Percentiles rank a stretch among this genome's conserved stretches.
phyloP scores from a whole-genome alignment of 176 grass and related monocot species.

The Ananas comosus region DNA sequence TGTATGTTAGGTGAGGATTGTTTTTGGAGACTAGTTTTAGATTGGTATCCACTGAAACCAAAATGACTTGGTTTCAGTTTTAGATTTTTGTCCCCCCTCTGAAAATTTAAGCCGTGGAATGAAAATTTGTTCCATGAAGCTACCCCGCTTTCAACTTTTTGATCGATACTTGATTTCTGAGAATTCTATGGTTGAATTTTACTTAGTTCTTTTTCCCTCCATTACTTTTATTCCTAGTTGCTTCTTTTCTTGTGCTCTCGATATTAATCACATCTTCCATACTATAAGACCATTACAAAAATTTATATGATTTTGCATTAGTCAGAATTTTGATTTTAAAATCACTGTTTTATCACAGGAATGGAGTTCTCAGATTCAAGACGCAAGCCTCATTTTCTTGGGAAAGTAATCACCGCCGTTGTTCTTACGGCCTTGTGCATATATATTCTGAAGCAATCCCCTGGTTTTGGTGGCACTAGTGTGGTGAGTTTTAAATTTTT shows the following conservation, averaged over 20 bases:
- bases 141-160: no score
- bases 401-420: slow-evolving; percentile 57
- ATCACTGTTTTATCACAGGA: slow-evolving; percentile 28
- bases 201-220: neutral
- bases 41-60: no score
- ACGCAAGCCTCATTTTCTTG: slow-evolving; percentile 68
- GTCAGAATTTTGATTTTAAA: slow-evolving; percentile 6
- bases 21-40: no score
- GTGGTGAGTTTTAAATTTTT: slow-evolving; percentile 46
- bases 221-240: neutral
- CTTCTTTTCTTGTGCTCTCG: slow-evolving; percentile 8
- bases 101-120: no score
- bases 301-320: slow-evolving; percentile 16
- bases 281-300: no score
- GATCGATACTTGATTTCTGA: no score
- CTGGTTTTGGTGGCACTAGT: slow-evolving; percentile 66
- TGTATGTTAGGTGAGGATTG: no score
- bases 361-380: slow-evolving; percentile 91
- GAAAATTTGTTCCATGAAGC: no score
- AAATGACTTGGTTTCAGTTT: no score
- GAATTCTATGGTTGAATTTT: no score
- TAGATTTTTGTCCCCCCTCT: no score
- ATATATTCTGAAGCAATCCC: slow-evolving; percentile 93
- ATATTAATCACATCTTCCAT: slow-evolving; percentile 15
- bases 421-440: slow-evolving; percentile 67